Evolutionary conservation across 106 monocot genomes (phyloP), one percentile per base, ranked within the genome.

Genomic region (Dendrobium chrysotoxum): DNA sequence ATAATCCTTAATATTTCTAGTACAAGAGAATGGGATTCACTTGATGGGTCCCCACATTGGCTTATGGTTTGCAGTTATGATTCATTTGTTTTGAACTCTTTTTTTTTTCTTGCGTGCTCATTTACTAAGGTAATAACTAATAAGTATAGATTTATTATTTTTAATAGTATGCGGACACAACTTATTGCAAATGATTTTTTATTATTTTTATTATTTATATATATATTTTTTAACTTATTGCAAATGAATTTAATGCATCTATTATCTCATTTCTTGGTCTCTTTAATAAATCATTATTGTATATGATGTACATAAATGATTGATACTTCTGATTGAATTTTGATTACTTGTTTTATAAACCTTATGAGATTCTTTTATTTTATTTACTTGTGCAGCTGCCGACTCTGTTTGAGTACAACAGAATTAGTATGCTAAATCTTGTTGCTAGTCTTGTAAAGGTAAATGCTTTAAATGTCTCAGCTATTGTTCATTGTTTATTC

Each of bases 391-490:
- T 88, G 54, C 89, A 99, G 98, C 89, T 99, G 79, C 85, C 86
- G 76, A 40, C 83, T 40, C 86, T 99, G 39, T 99, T 92, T 87
- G 89, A 87, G 55, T 79, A 92, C 82, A 99, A 99, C 81, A 92
- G 83, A 84, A 81, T 80, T 83, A 99, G 98, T 82, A 95, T 99
- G 98, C 78, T 99, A 55, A 91, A 91, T 90, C 90, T 99, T 74
- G 85, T 91, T 86, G 92, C 91, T 30, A 91, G 90, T 86, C 82
- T 95, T 83, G 83, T 87, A n/a, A 94, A 89, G 95, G 98, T 95
- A 90, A 83, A 54, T 74, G 15, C 8, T 53, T 76, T 10, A 17
- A 35, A 55, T 20, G 17, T 55, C 53, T 78, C 67, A 78, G 11
- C 17, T 39, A 26, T 78, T 26, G 0, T 39, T 53, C 61, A 30